These are phyloP conservation scores for Lactarius hatsudake DNA, from an alignment of 768 basidiomycete genomes.

Conservation along the genomic window DNA sequence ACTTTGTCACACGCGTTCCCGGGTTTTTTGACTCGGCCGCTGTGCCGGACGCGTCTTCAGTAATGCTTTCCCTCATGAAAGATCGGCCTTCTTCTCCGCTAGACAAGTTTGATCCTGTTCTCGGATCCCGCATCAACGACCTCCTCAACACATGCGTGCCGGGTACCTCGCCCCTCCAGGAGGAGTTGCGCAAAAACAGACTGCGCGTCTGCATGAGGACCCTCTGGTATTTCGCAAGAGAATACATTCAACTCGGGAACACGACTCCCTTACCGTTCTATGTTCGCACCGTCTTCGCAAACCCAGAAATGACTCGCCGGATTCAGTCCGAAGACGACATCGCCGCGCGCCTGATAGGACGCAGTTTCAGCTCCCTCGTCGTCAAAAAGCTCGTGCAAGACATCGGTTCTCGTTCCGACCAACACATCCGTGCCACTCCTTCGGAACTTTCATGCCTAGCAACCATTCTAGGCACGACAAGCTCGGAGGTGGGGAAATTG, in stretches of 20 bases:
- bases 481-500: too few species aligned
- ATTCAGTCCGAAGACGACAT: background rate
- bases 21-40: constrained; percentile 3
- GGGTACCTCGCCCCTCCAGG: constrained; percentile 1
- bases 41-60: background rate
- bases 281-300: constrained; percentile 1
- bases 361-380: background rate
- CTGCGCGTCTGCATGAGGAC: constrained; percentile 9
- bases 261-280: background rate
- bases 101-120: constrained; percentile 5
- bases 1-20: constrained; percentile 11
- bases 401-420: background rate
- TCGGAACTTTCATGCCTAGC: too few species aligned
- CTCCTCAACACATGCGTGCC: constrained; percentile 10
- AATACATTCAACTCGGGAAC: background rate
- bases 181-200: constrained; percentile 1
- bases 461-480: too few species aligned
- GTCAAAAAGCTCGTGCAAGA: background rate
- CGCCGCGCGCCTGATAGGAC: background rate
- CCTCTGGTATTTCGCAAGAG: constrained; percentile 15
- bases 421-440: too few species aligned
- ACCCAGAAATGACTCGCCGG: constrained; percentile 1
- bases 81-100: background rate
- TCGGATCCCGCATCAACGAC: constrained; percentile 5
- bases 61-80: background rate